These are phyloP conservation scores for Rhodotorula babjevae DNA, from an alignment of 768 basidiomycete genomes.

Conservation along the genomic window DNA sequence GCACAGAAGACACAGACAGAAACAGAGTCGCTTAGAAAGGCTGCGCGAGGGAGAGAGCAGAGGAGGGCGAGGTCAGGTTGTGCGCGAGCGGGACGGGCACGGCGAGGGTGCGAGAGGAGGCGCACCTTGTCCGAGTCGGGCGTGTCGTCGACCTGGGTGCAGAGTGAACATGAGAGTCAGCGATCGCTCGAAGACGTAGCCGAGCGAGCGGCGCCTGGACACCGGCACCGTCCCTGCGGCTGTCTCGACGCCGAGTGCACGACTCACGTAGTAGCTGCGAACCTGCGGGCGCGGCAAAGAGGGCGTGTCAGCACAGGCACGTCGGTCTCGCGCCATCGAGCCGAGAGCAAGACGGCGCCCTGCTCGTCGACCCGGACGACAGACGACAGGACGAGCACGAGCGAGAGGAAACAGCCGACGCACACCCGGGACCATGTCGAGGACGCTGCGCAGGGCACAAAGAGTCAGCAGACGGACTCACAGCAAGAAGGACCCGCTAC, in stretches of 20 bases:
- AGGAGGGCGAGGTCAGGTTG: not conserved
- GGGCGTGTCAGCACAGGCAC: not conserved
- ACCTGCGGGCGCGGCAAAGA: not conserved
- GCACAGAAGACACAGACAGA: too few species aligned
- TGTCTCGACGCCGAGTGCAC: not conserved
- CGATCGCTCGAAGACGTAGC: not conserved
- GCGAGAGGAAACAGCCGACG: not conserved
- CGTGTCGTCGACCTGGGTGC: not conserved
- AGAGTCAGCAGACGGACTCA: not conserved
- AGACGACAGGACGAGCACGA: too few species aligned
- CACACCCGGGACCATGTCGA: slow-evolving; percentile 8
- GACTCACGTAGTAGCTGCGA: not conserved
- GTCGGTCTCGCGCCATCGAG: too few species aligned
- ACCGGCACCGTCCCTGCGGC: too few species aligned
- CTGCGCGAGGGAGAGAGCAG: not conserved
- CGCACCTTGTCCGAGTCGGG: slow-evolving; percentile 27
- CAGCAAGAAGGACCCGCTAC: too few species aligned
- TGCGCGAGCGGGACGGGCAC: not conserved
- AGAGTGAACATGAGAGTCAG: not conserved
- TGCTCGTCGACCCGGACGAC: too few species aligned
- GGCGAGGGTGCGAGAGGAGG: not conserved
- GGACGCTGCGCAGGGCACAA: not conserved
- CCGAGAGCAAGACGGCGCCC: too few species aligned
- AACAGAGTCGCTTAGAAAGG: not conserved
- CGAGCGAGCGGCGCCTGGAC: not conserved